These are phyloP conservation scores for Diaporthe vexans DNA, from an alignment of 2,329 filamentous ascomycete genomes.

Conservation along the genomic window DNA sequence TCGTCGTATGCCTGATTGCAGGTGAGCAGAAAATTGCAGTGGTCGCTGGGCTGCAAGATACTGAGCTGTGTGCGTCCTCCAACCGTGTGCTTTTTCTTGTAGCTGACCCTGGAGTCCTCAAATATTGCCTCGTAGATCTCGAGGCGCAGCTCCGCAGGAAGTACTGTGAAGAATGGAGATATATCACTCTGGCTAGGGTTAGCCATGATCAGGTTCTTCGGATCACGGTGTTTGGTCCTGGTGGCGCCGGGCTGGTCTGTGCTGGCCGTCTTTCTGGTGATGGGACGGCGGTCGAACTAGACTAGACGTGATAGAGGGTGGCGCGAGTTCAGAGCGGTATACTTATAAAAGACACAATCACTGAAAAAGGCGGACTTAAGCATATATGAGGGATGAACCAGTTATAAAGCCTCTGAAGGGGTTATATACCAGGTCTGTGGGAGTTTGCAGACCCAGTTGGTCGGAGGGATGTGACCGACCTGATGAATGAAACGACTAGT, in stretches of 20 bases:
- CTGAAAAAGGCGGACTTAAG: fast-evolving
- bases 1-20: background rate
- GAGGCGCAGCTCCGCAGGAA: background rate
- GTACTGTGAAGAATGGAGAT: background rate
- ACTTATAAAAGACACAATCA: background rate
- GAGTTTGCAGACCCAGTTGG: background rate
- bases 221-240: background rate
- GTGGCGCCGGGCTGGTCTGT: background rate
- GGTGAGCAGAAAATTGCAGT: background rate
- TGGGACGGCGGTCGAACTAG: no score
- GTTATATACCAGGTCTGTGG: background rate
- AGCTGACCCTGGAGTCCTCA: background rate
- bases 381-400: background rate
- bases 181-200: background rate
- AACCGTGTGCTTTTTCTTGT: background rate
- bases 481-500: background rate
- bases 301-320: no score
- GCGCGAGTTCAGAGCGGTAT: background rate
- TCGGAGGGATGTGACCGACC: background rate
- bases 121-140: background rate
- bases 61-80: background rate
- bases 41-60: background rate
- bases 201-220: background rate
- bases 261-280: background rate
- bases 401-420: no score